Percentiles rank a stretch among this genome's conserved stretches.
Conservation (phyloP, 805 yeast genomes). For the Saccharomycopsis malanga region DNA sequence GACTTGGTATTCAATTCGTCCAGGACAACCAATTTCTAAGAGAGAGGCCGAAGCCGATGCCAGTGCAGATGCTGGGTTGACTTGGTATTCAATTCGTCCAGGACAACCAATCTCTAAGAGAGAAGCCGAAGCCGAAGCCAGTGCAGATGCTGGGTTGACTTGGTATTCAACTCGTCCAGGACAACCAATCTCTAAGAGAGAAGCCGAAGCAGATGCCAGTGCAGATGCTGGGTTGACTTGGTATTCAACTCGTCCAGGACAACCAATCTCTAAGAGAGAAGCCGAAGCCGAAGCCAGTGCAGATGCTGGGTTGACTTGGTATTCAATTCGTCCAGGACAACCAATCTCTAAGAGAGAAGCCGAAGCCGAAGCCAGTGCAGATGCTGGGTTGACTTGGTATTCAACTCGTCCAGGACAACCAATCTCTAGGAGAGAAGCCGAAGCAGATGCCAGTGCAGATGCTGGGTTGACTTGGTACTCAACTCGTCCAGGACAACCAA, state of each 20-base stretch:
- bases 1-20: too few species aligned
- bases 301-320: too few species aligned
- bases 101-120: not conserved
- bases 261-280: too few species aligned
- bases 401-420: too few species aligned
- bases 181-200: not conserved
- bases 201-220: not conserved
- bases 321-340: too few species aligned
- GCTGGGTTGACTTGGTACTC: not conserved
- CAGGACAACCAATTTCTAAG: too few species aligned
- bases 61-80: not conserved
- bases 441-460: not conserved
- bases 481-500: not conserved
- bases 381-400: too few species aligned
- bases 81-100: not conserved
- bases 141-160: not conserved
- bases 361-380: too few species aligned
- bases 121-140: not conserved
- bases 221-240: too few species aligned
- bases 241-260: too few species aligned
- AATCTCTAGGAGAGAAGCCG: not conserved
- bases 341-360: too few species aligned
- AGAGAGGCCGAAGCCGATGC: not conserved
- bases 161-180: not conserved
- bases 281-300: too few species aligned